Conservation (phyloP, 108 stramenopile genomes). For the Aurantiochytrium sp. region DNA sequence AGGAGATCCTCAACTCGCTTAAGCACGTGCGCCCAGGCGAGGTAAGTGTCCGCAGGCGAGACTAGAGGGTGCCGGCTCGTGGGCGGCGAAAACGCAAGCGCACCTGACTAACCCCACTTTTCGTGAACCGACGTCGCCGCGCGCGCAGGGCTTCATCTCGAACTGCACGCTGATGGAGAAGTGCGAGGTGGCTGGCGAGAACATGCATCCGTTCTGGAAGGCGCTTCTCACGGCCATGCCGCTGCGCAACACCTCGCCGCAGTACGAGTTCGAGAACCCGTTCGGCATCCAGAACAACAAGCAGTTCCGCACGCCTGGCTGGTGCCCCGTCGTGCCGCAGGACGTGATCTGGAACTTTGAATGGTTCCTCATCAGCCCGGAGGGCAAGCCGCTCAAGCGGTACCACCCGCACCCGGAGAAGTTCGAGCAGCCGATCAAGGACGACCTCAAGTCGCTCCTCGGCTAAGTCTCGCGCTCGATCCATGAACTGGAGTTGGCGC, state of each 20-base stretch:
- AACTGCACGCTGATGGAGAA: slow-evolving; percentile 30
- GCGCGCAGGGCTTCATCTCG: slow-evolving; percentile 18
- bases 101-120: no score
- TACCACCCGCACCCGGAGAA: slow-evolving; percentile 26
- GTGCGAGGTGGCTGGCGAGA: background rate
- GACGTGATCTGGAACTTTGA: slow-evolving; percentile 33
- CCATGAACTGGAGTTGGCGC: no score
- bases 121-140: no score
- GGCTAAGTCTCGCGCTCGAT: no score
- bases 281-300: slow-evolving; percentile 19
- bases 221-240: background rate
- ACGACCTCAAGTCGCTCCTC: background rate
- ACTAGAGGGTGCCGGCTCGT: background rate
- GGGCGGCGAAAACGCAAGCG: no score
- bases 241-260: background rate
- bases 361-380: slow-evolving; percentile 28
- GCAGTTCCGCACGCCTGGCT: background rate
- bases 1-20: slow-evolving; percentile 24
- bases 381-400: slow-evolving; percentile 11
- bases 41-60: background rate
- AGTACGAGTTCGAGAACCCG: background rate
- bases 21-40: slow-evolving; percentile 7
- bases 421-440: slow-evolving; percentile 5
- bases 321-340: background rate
- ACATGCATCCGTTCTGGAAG: slow-evolving; percentile 19